phyloP scores from a whole-genome alignment of 495 filamentous ascomycete genomes.

The Hypoxylon crocopeplum region DNA sequence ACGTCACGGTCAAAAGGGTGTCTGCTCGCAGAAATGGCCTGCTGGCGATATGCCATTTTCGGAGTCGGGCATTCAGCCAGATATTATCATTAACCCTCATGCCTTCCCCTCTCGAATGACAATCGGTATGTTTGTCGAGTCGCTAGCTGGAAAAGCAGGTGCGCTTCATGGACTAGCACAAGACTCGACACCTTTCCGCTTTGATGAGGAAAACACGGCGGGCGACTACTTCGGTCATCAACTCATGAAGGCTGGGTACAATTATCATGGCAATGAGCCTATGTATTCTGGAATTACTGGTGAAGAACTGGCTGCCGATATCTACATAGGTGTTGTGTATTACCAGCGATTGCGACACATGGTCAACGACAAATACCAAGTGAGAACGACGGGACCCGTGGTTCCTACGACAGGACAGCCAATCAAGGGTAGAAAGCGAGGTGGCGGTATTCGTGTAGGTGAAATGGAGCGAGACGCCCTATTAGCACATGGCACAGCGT shows the following conservation, averaged over 20 bases:
- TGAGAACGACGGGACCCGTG: conserved; percentile 92
- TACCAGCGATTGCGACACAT: conserved; percentile 98
- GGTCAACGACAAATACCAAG: conserved; percentile 99
- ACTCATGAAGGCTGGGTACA: conserved; percentile 91
- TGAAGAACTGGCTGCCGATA: conserved; percentile 90
- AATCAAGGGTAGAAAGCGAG: conserved; percentile 93
- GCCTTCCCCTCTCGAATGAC: conserved; percentile 99
- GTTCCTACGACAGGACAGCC: conserved; percentile 91
- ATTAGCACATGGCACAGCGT: conserved; percentile 92
- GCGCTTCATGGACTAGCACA: conserved; percentile 93
- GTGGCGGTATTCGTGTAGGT: conserved; percentile 97
- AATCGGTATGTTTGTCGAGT: conserved; percentile 99
- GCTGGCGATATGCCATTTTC: conserved; percentile 95
- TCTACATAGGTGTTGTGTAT: conserved; percentile 95
- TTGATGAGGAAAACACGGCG: conserved; percentile 90
- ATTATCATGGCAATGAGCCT: conserved; percentile 97
- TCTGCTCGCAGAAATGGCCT: conserved; percentile 96
- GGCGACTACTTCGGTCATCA: conserved; percentile 96
- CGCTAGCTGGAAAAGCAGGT: conserved; percentile 92
- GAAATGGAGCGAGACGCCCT: conserved; percentile 98
- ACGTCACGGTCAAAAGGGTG: conserved; percentile 97
- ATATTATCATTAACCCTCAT: conserved; percentile 99
- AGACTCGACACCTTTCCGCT: conserved; percentile 93
- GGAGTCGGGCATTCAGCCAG: conserved; percentile 94
- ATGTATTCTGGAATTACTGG: conserved; percentile 98